Conservation (phyloP, 73 alveolate genomes). For the Stentor roeselii region DNA sequence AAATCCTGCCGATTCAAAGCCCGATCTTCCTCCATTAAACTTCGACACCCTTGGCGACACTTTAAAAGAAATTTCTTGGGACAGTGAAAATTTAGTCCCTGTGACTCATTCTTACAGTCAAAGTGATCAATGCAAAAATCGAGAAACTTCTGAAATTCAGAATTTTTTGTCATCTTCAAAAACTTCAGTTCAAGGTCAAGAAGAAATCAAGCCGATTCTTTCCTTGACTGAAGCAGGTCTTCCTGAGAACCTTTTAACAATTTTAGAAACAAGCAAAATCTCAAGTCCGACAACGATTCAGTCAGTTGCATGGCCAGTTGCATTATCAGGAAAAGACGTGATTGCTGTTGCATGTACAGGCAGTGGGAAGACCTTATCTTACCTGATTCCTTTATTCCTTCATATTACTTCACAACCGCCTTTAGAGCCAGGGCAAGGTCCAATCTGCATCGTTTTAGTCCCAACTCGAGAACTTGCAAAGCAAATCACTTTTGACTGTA, state of each 20-base stretch:
- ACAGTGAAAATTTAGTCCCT: background rate
- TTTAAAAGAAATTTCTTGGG: background rate
- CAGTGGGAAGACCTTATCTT: conserved; percentile 96
- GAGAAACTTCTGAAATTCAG: background rate
- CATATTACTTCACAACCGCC: conserved; percentile 91
- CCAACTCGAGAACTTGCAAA: conserved; percentile 96
- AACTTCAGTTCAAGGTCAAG: background rate
- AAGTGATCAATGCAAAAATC: no score
- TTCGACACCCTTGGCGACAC: conserved; percentile 15
- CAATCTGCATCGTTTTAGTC: conserved; percentile 77
- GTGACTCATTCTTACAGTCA: background rate
- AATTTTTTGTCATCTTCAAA: background rate
- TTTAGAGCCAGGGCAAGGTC: conserved; percentile 76
- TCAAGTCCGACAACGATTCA: conserved; percentile 4
- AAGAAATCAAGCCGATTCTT: background rate
- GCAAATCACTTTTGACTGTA: conserved; percentile 37
- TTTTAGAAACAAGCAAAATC: conserved; percentile 1
- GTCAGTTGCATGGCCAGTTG: conserved; percentile 63
- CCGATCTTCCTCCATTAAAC: conserved; percentile 19
- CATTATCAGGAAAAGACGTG: conserved; percentile 96
- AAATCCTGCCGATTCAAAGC: background rate
- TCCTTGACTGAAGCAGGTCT: background rate
- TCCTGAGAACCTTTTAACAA: background rate
- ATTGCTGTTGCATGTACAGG: conserved; percentile 99
- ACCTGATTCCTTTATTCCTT: conserved; percentile 92